Conservation (phyloP, 345 rosid species). For the Erucastrum elatum region DNA sequence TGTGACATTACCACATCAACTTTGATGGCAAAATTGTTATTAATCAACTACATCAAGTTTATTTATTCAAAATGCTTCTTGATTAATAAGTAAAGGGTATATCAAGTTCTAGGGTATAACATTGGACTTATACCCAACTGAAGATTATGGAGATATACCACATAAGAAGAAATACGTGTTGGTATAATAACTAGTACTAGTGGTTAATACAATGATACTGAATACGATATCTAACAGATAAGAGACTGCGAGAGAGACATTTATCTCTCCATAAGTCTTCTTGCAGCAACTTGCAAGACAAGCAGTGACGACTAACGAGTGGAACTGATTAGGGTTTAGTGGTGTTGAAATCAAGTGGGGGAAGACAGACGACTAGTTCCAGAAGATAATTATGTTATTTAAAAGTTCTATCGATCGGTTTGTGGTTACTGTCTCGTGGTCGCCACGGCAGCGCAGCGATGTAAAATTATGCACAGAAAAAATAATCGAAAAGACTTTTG, state of each 20-base stretch:
- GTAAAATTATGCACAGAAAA: background rate
- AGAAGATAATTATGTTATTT: no score
- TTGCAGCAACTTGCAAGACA: slow-evolving; percentile 24
- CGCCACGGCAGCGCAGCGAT: background rate
- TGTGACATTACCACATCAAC: no score
- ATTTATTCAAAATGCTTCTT: no score
- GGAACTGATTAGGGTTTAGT: background rate
- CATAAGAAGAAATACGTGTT: background rate
- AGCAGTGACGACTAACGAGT: background rate
- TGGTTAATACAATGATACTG: no score
- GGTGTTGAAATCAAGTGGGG: background rate
- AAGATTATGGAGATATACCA: no score
- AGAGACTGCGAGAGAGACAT: background rate
- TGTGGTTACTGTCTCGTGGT: background rate
- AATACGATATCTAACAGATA: background rate
- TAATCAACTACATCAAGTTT: no score
- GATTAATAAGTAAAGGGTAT: no score
- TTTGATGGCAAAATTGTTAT: no score
- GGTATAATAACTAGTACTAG: no score
- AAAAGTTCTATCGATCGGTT: no score
- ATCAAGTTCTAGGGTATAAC: no score
- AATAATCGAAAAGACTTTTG: background rate
- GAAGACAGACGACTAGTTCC: background rate
- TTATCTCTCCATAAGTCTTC: background rate
- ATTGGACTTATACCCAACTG: no score